Conservation (phyloP, 805 yeast genomes). For the Candida wancherniae region DNA sequence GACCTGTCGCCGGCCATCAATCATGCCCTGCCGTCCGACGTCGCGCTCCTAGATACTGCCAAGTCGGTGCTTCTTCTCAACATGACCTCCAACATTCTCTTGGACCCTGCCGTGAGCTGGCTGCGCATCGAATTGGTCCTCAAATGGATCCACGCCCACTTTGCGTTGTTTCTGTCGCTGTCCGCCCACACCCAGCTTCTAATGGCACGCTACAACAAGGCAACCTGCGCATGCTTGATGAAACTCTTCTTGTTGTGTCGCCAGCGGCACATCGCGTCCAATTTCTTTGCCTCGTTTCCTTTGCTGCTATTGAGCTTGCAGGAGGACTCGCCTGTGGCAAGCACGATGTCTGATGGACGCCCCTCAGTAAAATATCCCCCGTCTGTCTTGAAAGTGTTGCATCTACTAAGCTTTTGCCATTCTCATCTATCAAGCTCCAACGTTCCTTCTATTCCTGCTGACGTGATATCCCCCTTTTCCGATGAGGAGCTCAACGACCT, state of each 20-base stretch:
- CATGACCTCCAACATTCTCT: constrained; percentile 24
- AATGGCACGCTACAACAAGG: constrained; percentile 10
- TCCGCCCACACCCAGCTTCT: background rate
- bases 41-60: constrained; percentile 17
- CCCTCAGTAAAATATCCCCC: too few species aligned
- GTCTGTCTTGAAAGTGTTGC: constrained; percentile 18
- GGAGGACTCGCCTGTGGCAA: too few species aligned
- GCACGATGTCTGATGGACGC: too few species aligned
- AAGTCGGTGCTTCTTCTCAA: constrained; percentile 30
- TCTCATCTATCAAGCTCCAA: too few species aligned
- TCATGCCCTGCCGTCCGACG: constrained; percentile 1
- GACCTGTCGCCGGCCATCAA: constrained; percentile 1
- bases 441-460: too few species aligned
- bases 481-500: constrained; percentile 13
- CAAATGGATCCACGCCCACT: constrained; percentile 23
- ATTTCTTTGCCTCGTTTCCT: constrained; percentile 19
- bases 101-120: constrained; percentile 24
- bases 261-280: constrained; percentile 16
- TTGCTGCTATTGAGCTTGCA: constrained; percentile 2
- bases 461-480: constrained; percentile 6
- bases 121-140: constrained; percentile 22
- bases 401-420: constrained; percentile 20
- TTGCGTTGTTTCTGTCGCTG: constrained; percentile 1
- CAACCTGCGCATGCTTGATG: constrained; percentile 21
- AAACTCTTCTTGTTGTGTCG: constrained; percentile 22